Evolutionary conservation across 2,329 filamentous ascomycete species (phyloP).

Genomic region (Cylindrodendrum hubeiense): DNA sequence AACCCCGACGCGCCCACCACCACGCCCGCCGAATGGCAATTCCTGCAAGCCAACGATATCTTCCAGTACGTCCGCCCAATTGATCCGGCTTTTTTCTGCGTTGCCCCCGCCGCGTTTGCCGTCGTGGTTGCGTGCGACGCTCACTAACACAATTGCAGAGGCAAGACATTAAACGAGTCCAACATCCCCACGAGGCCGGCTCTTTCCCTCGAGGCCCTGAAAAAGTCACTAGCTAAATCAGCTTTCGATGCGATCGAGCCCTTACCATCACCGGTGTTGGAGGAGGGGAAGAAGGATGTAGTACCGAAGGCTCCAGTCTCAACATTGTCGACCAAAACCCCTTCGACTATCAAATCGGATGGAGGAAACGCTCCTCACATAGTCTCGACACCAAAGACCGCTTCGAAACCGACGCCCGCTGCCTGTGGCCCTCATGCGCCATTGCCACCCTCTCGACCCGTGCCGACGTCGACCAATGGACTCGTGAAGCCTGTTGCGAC

Average conservation of each 20-base stretch:
- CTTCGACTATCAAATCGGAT: constrained; percentile 24
- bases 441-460: neutral
- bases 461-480: constrained; percentile 16
- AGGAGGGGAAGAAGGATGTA: constrained; percentile 26
- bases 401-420: constrained; percentile 23
- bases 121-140: constrained; percentile 22
- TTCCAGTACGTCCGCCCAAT: constrained; percentile 64
- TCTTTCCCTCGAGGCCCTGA: constrained; percentile 58
- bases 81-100: constrained; percentile 31
- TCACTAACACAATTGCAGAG: constrained; percentile 46
- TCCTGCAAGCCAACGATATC: constrained; percentile 69
- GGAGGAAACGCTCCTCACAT: constrained; percentile 24
- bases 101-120: constrained; percentile 33
- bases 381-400: constrained; percentile 25
- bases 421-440: constrained; percentile 1
- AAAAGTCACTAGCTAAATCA: constrained; percentile 52
- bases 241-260: constrained; percentile 35
- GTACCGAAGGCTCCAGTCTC: constrained; percentile 24
- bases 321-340: constrained; percentile 25
- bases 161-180: constrained; percentile 62
- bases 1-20: constrained; percentile 68
- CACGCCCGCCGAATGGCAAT: constrained; percentile 65
- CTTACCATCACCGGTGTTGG: constrained; percentile 21
- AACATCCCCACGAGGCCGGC: constrained; percentile 64
- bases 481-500: constrained; percentile 28